Evolutionary conservation across 768 basidiomycete genomes (phyloP).

Genomic region (Megacollybia marginata): DNA sequence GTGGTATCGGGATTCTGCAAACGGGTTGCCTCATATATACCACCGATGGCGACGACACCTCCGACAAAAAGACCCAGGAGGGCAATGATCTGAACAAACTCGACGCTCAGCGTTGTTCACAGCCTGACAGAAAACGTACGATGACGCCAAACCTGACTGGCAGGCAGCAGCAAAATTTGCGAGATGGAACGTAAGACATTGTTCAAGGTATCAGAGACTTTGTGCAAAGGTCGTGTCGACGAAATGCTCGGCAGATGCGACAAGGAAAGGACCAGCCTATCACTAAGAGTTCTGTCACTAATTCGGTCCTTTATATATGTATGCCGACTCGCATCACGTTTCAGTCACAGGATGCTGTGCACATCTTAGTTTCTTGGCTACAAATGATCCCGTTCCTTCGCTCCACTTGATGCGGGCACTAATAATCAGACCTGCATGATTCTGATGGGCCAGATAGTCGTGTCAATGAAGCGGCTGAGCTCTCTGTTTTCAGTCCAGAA

Average conservation of each 20-base stretch:
- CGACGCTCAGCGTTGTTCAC: not conserved
- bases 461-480: too few species aligned
- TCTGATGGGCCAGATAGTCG: too few species aligned
- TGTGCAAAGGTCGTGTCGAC: not conserved
- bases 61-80: slow-evolving; percentile 40
- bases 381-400: too few species aligned
- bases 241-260: not conserved
- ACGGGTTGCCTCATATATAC: slow-evolving; percentile 11
- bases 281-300: too few species aligned
- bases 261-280: too few species aligned
- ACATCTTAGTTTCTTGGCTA: too few species aligned
- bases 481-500: too few species aligned
- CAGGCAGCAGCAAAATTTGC: slow-evolving; percentile 45
- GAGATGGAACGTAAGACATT: slow-evolving; percentile 29
- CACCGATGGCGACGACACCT: slow-evolving; percentile 29
- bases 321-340: too few species aligned
- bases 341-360: too few species aligned
- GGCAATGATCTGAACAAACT: slow-evolving; percentile 25
- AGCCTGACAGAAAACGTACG: slow-evolving; percentile 19
- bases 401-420: too few species aligned
- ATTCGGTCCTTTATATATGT: too few species aligned
- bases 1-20: not conserved
- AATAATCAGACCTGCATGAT: too few species aligned
- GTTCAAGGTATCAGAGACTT: not conserved
- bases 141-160: slow-evolving; percentile 41